These are phyloP conservation scores for Clavispora santaluciae DNA, from an alignment of 805 yeast species.

Conservation along the genomic window DNA sequence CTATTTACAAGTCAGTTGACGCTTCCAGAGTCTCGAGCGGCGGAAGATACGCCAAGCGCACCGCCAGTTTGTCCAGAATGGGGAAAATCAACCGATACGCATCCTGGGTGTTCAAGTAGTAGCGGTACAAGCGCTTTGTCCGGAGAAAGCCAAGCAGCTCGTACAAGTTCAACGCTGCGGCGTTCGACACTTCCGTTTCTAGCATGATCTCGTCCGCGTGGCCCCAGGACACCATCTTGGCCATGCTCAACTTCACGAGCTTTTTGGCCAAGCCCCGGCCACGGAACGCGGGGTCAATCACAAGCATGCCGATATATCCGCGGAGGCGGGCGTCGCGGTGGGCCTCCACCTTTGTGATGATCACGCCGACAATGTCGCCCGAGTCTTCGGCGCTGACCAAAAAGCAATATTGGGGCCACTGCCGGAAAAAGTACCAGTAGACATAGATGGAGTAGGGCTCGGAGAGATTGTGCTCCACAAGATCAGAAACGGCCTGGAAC, in stretches of 20 bases:
- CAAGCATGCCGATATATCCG: constrained; percentile 96
- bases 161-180: constrained; percentile 63
- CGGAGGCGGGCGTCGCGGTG: constrained; percentile 71
- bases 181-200: constrained; percentile 85
- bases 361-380: constrained; percentile 62
- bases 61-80: constrained; percentile 46
- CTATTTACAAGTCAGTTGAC: neutral
- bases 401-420: constrained; percentile 84
- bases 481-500: constrained; percentile 44
- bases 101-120: constrained; percentile 89
- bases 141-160: constrained; percentile 74
- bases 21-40: neutral
- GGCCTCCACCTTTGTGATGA: constrained; percentile 74
- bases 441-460: constrained; percentile 96
- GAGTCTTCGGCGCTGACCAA: constrained; percentile 45
- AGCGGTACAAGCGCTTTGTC: constrained; percentile 72
- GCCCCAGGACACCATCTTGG: constrained; percentile 53
- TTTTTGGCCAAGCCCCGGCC: constrained; percentile 79
- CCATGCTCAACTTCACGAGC: constrained; percentile 59
- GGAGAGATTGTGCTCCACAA: constrained; percentile 71
- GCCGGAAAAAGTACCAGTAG: constrained; percentile 80
- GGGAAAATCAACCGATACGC: constrained; percentile 87
- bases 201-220: constrained; percentile 86
- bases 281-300: constrained; percentile 66
- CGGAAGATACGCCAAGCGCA: constrained; percentile 51